phyloP scores from a whole-genome alignment of 202 grass and related monocot genomes.

The Alloteropsis angusta region DNA sequence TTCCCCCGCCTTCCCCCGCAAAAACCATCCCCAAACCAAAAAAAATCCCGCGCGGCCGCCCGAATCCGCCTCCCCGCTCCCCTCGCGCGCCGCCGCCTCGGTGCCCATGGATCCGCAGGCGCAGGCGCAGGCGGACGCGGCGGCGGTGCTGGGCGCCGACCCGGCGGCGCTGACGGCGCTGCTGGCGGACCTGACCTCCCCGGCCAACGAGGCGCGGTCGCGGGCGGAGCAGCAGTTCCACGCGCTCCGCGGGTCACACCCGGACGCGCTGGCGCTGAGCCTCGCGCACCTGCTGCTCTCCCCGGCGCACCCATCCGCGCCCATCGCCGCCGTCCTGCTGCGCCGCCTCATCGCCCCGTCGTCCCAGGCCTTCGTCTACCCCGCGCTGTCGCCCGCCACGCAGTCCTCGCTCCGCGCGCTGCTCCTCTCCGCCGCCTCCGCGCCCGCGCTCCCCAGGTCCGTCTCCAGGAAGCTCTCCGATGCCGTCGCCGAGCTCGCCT shows the following conservation, averaged over 20 bases:
- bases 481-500: slow-evolving; percentile 57
- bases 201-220: slow-evolving; percentile 52
- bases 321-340: slow-evolving; percentile 65
- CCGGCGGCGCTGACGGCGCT: slow-evolving; percentile 44
- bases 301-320: slow-evolving; percentile 33
- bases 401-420: slow-evolving; percentile 52
- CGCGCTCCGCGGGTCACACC: slow-evolving; percentile 35
- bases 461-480: slow-evolving; percentile 66
- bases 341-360: slow-evolving; percentile 63
- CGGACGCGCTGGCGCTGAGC: slow-evolving; percentile 45
- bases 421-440: slow-evolving; percentile 33
- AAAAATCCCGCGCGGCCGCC: no score
- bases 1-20: no score
- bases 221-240: slow-evolving; percentile 54
- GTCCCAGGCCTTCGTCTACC: slow-evolving; percentile 43
- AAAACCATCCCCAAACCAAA: no score
- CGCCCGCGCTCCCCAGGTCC: slow-evolving; percentile 40
- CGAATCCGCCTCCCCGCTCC: background rate
- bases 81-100: background rate
- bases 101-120: slow-evolving; percentile 41
- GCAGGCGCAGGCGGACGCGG: slow-evolving; percentile 23
- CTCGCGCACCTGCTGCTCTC: slow-evolving; percentile 56
- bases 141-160: slow-evolving; percentile 51
- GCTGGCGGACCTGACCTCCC: slow-evolving; percentile 41
- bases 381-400: slow-evolving; percentile 32